These are phyloP conservation scores for Penicillium verhagenii DNA, from an alignment of 495 filamentous ascomycete species.

Conservation along the genomic window DNA sequence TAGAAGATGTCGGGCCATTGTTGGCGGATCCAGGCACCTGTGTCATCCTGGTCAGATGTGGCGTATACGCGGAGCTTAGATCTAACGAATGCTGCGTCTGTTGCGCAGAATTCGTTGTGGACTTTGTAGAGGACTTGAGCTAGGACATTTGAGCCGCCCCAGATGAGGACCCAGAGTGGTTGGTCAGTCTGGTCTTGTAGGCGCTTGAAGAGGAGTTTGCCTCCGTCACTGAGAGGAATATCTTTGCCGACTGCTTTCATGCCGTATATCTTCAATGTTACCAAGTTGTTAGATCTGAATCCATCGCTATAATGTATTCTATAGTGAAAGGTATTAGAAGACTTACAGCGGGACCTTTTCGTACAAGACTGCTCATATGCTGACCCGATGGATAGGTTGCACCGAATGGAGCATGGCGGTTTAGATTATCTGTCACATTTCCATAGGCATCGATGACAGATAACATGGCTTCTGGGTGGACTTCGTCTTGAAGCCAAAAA, in stretches of 20 bases:
- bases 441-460: conserved; percentile 15
- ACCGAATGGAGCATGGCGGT: conserved; percentile 32
- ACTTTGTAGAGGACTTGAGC: conserved; percentile 41
- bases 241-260: conserved; percentile 30
- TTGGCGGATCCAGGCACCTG: conserved; percentile 46
- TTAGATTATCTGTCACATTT: conserved; percentile 19
- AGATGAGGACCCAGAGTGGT: conserved; percentile 45
- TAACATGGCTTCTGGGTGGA: conserved; percentile 13
- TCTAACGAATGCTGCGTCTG: conserved; percentile 29
- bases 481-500: conserved; percentile 14
- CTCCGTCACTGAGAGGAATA: conserved; percentile 36
- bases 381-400: conserved; percentile 31
- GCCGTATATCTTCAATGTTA: conserved; percentile 27
- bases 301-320: conserved; percentile 1
- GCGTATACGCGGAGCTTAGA: conserved; percentile 46
- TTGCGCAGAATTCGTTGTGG: conserved; percentile 20
- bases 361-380: conserved; percentile 24
- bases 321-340: not conserved
- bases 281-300: conserved; percentile 5
- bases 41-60: conserved; percentile 52
- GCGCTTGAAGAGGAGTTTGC: conserved; percentile 37
- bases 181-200: conserved; percentile 23
- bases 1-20: conserved; percentile 47
- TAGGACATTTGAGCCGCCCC: conserved; percentile 50
- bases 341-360: conserved; percentile 26